These are phyloP conservation scores for Corchorus capsularis DNA, from an alignment of 345 rosid genomes.

Conservation along the genomic window DNA sequence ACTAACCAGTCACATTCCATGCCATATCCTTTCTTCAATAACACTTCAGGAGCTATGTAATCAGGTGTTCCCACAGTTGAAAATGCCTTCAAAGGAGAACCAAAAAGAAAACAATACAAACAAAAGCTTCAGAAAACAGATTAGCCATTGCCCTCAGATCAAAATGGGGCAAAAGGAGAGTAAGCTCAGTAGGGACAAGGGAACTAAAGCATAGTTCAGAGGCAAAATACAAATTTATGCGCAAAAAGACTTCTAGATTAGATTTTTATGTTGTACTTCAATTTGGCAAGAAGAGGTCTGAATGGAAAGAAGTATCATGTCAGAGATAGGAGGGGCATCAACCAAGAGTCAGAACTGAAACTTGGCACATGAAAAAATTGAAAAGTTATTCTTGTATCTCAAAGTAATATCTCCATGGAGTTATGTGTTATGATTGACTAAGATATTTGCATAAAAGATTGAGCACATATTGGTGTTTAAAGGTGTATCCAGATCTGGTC, in stretches of 20 bases:
- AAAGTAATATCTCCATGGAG: neutral
- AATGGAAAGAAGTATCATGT: neutral
- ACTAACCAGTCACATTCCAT: constrained; percentile 98
- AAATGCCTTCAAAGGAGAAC: constrained; percentile 65
- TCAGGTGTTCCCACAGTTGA: constrained; percentile 98
- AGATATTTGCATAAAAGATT: neutral
- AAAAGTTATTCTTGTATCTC: neutral
- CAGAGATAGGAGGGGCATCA: neutral
- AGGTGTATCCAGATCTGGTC: neutral
- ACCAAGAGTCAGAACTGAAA: constrained; percentile 7
- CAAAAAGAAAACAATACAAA: neutral
- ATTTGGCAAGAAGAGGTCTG: neutral
- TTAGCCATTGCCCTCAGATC: neutral
- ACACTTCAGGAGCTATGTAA: constrained; percentile 95
- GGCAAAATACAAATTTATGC: neutral
- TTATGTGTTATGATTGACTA: neutral
- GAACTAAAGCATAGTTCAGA: neutral
- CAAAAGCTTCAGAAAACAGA: neutral
- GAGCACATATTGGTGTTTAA: neutral
- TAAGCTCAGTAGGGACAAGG: neutral
- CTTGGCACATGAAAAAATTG: constrained; percentile 7
- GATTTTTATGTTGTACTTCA: neutral
- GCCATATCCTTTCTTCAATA: constrained; percentile 97
- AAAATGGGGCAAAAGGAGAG: too few relatives aligned
- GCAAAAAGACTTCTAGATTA: neutral